phyloP scores from a whole-genome alignment of 768 basidiomycete genomes.

The Dioszegia hungarica region DNA sequence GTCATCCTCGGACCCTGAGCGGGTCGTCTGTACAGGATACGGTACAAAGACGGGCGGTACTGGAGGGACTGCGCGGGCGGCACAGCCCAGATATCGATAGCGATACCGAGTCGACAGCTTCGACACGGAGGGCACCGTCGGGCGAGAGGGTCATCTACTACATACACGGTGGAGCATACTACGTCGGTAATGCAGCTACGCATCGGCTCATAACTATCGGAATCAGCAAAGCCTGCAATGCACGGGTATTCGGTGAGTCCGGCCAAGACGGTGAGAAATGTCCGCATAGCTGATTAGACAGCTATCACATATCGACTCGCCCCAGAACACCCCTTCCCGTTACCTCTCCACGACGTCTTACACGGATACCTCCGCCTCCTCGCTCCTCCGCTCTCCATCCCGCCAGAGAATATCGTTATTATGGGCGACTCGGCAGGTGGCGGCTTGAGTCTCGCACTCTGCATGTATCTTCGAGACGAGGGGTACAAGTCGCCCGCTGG shows the following conservation, averaged over 20 bases:
- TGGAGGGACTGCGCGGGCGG: neutral
- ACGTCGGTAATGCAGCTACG: conserved; percentile 81
- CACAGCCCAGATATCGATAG: conserved; percentile 14
- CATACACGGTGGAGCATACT: conserved; percentile 93
- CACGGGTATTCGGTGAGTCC: conserved; percentile 72
- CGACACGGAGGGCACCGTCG: neutral
- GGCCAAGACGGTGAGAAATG: neutral
- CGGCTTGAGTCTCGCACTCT: conserved; percentile 71
- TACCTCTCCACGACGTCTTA: conserved; percentile 79
- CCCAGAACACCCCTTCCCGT: conserved; percentile 90
- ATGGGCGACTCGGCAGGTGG: conserved; percentile 92
- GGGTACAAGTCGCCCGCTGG: conserved; percentile 75
- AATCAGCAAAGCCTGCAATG: conserved; percentile 78
- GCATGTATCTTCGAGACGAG: conserved; percentile 95
- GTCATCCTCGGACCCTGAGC: conserved; percentile 3
- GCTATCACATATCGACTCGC: conserved; percentile 91
- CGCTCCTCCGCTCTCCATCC: conserved; percentile 75
- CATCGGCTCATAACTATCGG: conserved; percentile 87
- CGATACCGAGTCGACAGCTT: conserved; percentile 10
- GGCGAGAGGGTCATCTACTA: conserved; percentile 80
- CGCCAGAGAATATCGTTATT: conserved; percentile 72
- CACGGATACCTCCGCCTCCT: conserved; percentile 78
- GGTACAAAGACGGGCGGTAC: neutral
- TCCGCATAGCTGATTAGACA: conserved; percentile 47
- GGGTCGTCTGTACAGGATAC: neutral